A percentile compares a stretch with the other conserved stretches of the same genome.
Conservation (phyloP, 106 monocot genomes). For the Dioscorea alata region DNA sequence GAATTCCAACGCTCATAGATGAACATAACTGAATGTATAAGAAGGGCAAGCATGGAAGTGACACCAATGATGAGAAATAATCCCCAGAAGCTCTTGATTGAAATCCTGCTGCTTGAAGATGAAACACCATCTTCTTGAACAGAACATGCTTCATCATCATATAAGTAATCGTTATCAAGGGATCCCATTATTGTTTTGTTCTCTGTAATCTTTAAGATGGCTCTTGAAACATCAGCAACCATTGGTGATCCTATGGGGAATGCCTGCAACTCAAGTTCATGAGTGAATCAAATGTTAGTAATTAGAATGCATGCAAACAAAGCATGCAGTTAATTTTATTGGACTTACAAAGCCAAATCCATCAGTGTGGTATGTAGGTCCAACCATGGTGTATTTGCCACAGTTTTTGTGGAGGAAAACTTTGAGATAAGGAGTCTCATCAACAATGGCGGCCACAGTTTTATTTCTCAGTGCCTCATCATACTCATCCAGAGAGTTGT, state of each 20-base stretch:
- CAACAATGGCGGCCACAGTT: conserved; percentile 30
- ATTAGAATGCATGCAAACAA: neutral
- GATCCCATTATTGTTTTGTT: conserved; percentile 9
- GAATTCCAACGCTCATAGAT: neutral
- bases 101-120: conserved; percentile 9
- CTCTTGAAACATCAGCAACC: conserved; percentile 16
- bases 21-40: conserved; percentile 8
- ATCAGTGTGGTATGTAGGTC: conserved; percentile 6
- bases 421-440: conserved; percentile 36
- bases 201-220: conserved; percentile 25
- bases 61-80: conserved; percentile 36
- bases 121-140: neutral
- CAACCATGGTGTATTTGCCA: conserved; percentile 21
- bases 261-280: conserved; percentile 3
- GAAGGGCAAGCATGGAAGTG: neutral
- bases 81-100: conserved; percentile 20
- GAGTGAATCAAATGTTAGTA: too few species aligned
- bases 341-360: conserved; percentile 39
- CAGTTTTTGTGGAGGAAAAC: conserved; percentile 31
- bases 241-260: conserved; percentile 29
- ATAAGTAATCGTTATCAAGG: conserved; percentile 22
- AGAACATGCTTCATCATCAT: conserved; percentile 6
- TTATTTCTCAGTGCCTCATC: conserved; percentile 8
- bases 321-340: neutral
- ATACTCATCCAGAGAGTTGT: conserved; percentile 18